These are phyloP conservation scores for Neurospora sp. DNA, from an alignment of 495 filamentous ascomycete species.

Conservation along the genomic window DNA sequence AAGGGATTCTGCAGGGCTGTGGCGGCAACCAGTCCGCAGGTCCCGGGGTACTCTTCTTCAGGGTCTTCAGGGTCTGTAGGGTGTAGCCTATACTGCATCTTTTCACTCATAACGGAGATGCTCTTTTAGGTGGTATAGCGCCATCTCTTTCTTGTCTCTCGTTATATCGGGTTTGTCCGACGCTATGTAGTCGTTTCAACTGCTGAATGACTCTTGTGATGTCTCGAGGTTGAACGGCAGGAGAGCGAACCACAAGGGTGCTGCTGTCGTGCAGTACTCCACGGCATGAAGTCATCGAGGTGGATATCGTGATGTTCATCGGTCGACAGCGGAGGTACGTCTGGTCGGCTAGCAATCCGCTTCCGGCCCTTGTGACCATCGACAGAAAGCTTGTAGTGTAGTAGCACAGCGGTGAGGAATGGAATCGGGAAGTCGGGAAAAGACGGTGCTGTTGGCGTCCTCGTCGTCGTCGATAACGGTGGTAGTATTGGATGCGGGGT, in stretches of 20 bases:
- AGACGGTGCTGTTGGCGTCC: not conserved
- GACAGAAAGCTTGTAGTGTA: not conserved
- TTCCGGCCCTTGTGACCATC: not conserved
- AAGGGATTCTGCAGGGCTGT: slow-evolving; percentile 12
- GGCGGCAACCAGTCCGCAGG: slow-evolving; percentile 12
- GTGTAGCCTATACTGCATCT: not conserved
- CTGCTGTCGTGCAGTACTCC: not conserved
- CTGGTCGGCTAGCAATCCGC: not conserved
- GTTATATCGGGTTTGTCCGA: not conserved
- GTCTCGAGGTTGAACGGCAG: not conserved
- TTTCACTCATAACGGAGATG: no score
- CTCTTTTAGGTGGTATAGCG: not conserved
- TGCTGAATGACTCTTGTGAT: not conserved
- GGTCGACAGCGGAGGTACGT: not conserved
- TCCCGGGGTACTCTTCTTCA: slow-evolving; percentile 5
- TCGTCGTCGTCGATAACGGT: not conserved
- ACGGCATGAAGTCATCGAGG: not conserved
- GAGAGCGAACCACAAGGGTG: not conserved
- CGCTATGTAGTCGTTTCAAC: not conserved
- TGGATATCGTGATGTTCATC: not conserved
- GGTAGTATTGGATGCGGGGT: not conserved
- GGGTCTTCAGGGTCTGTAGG: not conserved
- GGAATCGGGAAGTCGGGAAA: not conserved
- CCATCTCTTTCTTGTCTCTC: not conserved
- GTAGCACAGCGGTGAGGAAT: not conserved